Base-by-base conservation (phyloP, 2,329 filamentous ascomycete genomes). In the Ophiostoma ulmi region DNA sequence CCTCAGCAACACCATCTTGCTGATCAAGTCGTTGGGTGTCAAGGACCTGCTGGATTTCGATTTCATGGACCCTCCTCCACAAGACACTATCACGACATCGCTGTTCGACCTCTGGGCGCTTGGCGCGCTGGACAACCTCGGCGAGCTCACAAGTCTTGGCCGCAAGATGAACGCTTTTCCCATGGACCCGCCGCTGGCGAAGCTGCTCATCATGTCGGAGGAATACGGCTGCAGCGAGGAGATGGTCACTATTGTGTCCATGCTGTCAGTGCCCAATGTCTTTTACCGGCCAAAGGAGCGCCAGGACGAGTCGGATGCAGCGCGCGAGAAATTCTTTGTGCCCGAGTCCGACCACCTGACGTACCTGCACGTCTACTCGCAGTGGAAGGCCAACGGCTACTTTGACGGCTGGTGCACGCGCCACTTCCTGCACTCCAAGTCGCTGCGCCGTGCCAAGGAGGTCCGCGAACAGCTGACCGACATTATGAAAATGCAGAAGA, bases 21-120 rank as follows among this genome's bases (percentile, higher is more conserved):
- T 99, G 67, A 85, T 99, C 66, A 99, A 99, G 78, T 97, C 93
- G 0, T 86, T 99, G 0, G 95, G 95, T 0, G 94, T 99, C 22
- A 94, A 92, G 77, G 94, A 99, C 75, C 84, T 99, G 11, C 82
- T 99, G 0, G 94, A 99, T 79, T 99, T 99, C 77, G 93, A 98
- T 78, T 99, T 99, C 76, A 98, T 99, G 94, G 95, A 99, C 75
- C 95, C 95, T 1, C 95, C 95, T 7, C 95, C 95, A 0, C 95
- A 99, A 80, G 96, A 99, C 77, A 97, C 94, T 0, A 98, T 99
- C 74, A 94, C 93, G 0, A 99, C 95, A 0, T 97, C 94, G 3
- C 89, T 99, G 48, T 99, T 98, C 80, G 95, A 99, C 76, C 87
- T 99, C 0, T 99, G 95, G 95, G 94, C 95, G 0, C 84, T 99